Percentiles rank a stretch among this genome's conserved stretches.
Evolutionary conservation across 1,139 yeast species (phyloP).

Genomic region (Debaryomyces nepalensis): DNA sequence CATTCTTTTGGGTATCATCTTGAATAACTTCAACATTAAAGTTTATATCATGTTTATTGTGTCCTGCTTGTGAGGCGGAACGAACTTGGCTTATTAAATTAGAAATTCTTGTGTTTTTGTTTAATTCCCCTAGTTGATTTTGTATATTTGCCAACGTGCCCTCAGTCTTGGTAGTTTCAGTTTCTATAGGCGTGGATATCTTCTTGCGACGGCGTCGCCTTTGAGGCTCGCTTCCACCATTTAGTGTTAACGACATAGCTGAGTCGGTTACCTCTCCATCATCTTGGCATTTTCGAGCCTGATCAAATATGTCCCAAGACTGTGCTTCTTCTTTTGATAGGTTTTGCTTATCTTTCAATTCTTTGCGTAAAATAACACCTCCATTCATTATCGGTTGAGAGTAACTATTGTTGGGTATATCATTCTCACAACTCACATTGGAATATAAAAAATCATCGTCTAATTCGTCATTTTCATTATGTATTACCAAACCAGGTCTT

Average conservation of each 20-base stretch:
- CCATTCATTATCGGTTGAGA: constrained; percentile 40
- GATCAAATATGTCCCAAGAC: constrained; percentile 48
- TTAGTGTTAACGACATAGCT: not conserved
- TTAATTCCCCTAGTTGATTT: not conserved
- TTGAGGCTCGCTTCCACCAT: constrained; percentile 15
- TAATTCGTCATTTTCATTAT: constrained; percentile 39
- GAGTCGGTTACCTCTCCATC: constrained; percentile 1
- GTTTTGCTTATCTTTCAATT: constrained; percentile 33
- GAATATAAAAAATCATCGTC: constrained; percentile 40
- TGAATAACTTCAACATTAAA: not conserved
- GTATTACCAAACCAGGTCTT: constrained; percentile 30
- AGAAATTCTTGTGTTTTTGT: constrained; percentile 25
- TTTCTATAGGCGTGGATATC: constrained; percentile 17
- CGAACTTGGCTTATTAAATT: constrained; percentile 32
- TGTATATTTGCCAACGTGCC: constrained; percentile 4
- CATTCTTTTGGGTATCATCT: not conserved
- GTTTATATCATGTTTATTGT: not conserved
- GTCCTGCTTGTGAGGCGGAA: not conserved
- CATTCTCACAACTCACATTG: constrained; percentile 18
- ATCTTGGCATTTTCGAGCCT: constrained; percentile 25
- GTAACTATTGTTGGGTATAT: constrained; percentile 9
- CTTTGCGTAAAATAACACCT: constrained; percentile 45
- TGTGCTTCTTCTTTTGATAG: constrained; percentile 42
- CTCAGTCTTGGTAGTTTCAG: constrained; percentile 12
- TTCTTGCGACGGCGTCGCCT: constrained; percentile 32